A percentile compares a stretch with the other conserved stretches of the same genome.
These are phyloP conservation scores for Hippophae gyantsensis DNA, from an alignment of 306 rosid genomes.

Conservation along the genomic window DNA sequence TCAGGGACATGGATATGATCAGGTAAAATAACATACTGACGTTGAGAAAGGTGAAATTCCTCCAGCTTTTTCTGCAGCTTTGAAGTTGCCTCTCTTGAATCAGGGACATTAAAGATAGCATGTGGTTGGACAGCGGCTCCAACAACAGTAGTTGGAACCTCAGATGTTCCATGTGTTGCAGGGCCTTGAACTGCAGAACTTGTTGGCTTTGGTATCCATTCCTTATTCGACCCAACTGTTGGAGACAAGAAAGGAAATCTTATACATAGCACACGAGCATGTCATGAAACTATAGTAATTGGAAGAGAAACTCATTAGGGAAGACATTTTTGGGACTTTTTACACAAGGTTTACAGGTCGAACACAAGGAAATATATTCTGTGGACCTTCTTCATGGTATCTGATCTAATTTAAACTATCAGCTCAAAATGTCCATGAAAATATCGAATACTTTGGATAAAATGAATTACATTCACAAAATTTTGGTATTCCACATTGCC, in stretches of 20 bases:
- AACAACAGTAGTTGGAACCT: constrained; percentile 31
- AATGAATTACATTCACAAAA: no score
- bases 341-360: not conserved
- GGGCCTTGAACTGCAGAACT: constrained; percentile 44
- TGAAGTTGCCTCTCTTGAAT: constrained; percentile 51
- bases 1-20: constrained; percentile 85
- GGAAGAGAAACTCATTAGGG: not conserved
- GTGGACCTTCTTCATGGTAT: not conserved
- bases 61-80: constrained; percentile 66
- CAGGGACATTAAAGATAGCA: constrained; percentile 42
- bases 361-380: not conserved
- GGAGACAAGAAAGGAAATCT: constrained; percentile 23
- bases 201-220: constrained; percentile 90
- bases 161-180: constrained; percentile 31
- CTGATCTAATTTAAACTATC: not conserved
- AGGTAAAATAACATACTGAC: constrained; percentile 85
- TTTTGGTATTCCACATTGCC: no score
- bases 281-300: constrained; percentile 18
- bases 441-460: no score
- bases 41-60: constrained; percentile 55
- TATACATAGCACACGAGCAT: constrained; percentile 19
- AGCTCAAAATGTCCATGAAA: not conserved
- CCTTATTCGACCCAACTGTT: constrained; percentile 85
- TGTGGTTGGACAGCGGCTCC: constrained; percentile 31
- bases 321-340: not conserved